Base-by-base conservation (phyloP, 1,284 basidiomycete genomes). In the Macrocybe sp. region DNA sequence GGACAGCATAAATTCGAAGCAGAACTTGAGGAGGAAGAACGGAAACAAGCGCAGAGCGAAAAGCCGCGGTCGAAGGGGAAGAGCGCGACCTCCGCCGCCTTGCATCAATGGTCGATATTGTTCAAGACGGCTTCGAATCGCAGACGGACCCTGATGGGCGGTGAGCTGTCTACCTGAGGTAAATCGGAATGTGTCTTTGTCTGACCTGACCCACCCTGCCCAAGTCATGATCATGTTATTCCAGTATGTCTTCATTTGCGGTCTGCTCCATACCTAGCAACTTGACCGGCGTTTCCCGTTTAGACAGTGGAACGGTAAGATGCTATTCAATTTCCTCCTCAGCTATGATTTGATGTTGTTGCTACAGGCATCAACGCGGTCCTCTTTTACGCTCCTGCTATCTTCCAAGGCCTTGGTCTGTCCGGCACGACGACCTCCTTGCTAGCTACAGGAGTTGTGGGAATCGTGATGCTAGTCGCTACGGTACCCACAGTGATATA, bases 391-490 rank as follows among this genome's bases (percentile, higher is more conserved):
- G 53, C 53, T 28, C 53, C 53, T 8, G 50, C 50, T 40, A 55
- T 55, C 7, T 55, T 55, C 30, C 40, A 53, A 44, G 47, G 50
- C 28, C 52, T 55, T 10, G 52, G 53, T 16, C 52, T 55, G 6
- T 51, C 52, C 3, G 49, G 48, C 8, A 55, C 48, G 31, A 50
- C 53, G 3, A 45, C 52, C 3, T 55, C 53, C n/a, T 45, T 55
- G 10, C 37, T 55, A 29, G 53, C 53, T 32, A 55, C 52, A 9
- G 53, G 53, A 7, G 53, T 55, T n/a, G 53, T 55, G 4, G 53
- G 53, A 14, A 44, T 55, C 6, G 50, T 55, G 41, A 55, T 55
- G 52, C 50, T 55, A 22, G 31, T 55, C 11, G 52, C 52, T 11
- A 50, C 53, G 5, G 41, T 55, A 4, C 45, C 52, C 2, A 53